phyloP scores from a whole-genome alignment of 257 asterid genomes.

The Misopates orontium region DNA sequence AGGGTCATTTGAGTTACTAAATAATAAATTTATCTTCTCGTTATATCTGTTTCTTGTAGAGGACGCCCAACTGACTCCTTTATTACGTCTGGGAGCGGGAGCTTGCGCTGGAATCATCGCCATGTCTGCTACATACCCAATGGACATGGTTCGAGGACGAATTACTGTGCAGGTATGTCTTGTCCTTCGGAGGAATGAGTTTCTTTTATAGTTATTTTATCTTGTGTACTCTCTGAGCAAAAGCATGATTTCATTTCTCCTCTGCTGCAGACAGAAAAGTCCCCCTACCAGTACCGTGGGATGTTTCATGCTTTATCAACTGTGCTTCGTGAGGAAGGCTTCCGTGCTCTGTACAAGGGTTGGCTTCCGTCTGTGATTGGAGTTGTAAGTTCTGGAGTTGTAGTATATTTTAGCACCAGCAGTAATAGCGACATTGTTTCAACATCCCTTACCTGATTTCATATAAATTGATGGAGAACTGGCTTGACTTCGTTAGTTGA shows the following conservation, averaged over 20 bases:
- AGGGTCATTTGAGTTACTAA: conserved; percentile 15
- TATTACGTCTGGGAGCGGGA: conserved; percentile 94
- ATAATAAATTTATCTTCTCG: conserved; percentile 14
- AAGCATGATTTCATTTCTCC: conserved; percentile 19
- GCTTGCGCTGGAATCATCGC: conserved; percentile 99
- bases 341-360: conserved; percentile 92
- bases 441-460: conserved; percentile 5
- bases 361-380: conserved; percentile 99
- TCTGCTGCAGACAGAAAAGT: conserved; percentile 70
- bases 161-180: conserved; percentile 82
- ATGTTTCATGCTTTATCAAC: conserved; percentile 92
- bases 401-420: conserved; percentile 20
- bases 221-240: conserved; percentile 5
- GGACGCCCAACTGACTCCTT: conserved; percentile 85
- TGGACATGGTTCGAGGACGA: conserved; percentile 99
- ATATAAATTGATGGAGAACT: conserved; percentile 18
- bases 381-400: conserved; percentile 66
- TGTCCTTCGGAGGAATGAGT: conserved; percentile 8
- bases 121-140: conserved; percentile 99
- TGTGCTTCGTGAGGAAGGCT: conserved; percentile 97
- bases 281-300: conserved; percentile 93
- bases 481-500: not conserved
- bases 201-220: not conserved
- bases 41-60: conserved; percentile 44
- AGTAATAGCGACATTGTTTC: conserved; percentile 16